Evolutionary conservation across 306 rosid species (phyloP).

Genomic region (Erythrophleum fordii): DNA sequence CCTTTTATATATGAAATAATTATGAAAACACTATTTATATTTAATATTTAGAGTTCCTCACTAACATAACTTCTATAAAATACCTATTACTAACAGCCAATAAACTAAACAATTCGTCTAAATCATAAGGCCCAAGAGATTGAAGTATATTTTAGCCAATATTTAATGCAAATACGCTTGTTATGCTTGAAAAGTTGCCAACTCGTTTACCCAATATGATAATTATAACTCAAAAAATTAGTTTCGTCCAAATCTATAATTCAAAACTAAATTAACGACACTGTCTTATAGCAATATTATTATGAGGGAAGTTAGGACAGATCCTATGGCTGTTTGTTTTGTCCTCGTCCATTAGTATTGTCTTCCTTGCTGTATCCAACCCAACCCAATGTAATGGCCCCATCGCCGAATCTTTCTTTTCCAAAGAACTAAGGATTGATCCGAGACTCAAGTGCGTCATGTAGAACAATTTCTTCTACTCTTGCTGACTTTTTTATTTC

Average conservation of each 20-base stretch:
- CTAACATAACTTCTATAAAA: neutral
- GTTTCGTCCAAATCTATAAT: neutral
- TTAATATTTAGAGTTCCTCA: neutral
- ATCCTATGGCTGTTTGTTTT: neutral
- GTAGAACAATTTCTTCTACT: neutral
- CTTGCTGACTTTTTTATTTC: too few species aligned
- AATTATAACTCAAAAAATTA: neutral
- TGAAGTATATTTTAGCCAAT: neutral
- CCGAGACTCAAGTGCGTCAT: too few species aligned
- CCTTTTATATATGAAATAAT: neutral
- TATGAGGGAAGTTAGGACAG: too few species aligned
- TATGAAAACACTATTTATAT: too few species aligned
- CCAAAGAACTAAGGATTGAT: neutral
- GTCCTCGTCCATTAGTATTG: neutral
- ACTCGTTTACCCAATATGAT: neutral
- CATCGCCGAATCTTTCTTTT: neutral
- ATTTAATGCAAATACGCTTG: neutral
- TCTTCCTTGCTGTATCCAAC: neutral
- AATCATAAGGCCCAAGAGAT: neutral
- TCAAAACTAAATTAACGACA: too few species aligned
- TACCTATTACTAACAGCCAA: neutral
- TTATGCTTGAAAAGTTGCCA: neutral
- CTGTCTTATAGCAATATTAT: too few species aligned
- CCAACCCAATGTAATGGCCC: neutral
- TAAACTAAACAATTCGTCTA: neutral